Evolutionary conservation across 768 basidiomycete genomes (phyloP).

Genomic region (Termitomyces sp.): DNA sequence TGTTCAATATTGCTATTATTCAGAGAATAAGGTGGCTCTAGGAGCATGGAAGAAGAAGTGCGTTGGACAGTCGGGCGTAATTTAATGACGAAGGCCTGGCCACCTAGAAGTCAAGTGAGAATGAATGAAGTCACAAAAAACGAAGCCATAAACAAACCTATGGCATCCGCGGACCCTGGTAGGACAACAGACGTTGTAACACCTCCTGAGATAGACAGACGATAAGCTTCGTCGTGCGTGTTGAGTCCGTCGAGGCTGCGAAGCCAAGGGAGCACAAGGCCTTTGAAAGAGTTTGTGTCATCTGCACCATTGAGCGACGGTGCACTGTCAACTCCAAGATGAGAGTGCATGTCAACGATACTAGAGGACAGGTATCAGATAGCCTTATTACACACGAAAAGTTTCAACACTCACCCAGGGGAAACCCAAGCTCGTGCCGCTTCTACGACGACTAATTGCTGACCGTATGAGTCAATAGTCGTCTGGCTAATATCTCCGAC

Average conservation of each 20-base stretch:
- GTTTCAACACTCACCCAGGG: constrained; percentile 26
- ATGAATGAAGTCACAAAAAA: not conserved
- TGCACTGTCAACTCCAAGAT: constrained; percentile 33
- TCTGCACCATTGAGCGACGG: constrained; percentile 32
- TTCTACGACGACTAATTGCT: constrained; percentile 38
- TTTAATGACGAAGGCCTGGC: constrained; percentile 77
- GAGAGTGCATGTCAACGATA: constrained; percentile 45
- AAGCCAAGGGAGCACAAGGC: constrained; percentile 56
- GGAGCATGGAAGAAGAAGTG: constrained; percentile 65
- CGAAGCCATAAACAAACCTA: constrained; percentile 34
- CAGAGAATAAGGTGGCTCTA: constrained; percentile 71
- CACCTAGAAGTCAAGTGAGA: constrained; percentile 35
- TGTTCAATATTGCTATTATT: constrained; percentile 45
- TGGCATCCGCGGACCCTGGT: constrained; percentile 66
- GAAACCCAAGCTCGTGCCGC: constrained; percentile 59
- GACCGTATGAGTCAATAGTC: constrained; percentile 14
- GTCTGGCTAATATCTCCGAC: constrained; percentile 38
- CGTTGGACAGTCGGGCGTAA: constrained; percentile 67
- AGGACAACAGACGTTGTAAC: constrained; percentile 73
- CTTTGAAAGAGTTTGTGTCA: constrained; percentile 54
- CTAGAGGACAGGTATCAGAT: not conserved
- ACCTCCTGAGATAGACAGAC: constrained; percentile 66
- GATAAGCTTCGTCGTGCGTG: constrained; percentile 72
- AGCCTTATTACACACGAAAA: not conserved
- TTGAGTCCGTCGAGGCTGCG: constrained; percentile 75